Percentiles rank a stretch among this genome's conserved stretches.
phyloP scores from a whole-genome alignment of 2,329 filamentous ascomycete species.

The Pseudogymnoascus sp. region DNA sequence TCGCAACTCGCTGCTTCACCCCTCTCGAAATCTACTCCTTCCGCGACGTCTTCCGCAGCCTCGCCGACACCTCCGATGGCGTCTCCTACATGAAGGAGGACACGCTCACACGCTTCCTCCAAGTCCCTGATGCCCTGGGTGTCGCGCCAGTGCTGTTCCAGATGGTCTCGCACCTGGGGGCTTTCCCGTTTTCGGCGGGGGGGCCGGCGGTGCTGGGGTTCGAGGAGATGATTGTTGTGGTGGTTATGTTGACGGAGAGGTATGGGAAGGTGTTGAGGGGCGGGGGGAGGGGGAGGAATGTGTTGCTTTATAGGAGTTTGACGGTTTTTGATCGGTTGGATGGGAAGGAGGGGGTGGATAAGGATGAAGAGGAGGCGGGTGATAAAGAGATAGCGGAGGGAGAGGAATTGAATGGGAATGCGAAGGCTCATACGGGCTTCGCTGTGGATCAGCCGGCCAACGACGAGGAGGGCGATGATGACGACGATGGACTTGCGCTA shows the following conservation, averaged over 20 bases:
- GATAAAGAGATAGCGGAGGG: constrained; percentile 8
- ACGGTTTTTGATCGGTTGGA: constrained; percentile 56
- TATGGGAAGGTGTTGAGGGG: constrained; percentile 54
- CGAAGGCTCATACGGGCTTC: constrained; percentile 27
- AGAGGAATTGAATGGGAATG: constrained; percentile 29
- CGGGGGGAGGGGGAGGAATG: constrained; percentile 48
- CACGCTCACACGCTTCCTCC: constrained; percentile 62
- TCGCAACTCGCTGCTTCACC: constrained; percentile 62
- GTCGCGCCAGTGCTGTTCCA: constrained; percentile 63
- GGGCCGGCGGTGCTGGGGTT: constrained; percentile 62
- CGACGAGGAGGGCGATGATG: constrained; percentile 36
- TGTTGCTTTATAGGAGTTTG: constrained; percentile 61
- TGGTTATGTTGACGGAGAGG: constrained; percentile 63
- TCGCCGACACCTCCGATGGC: constrained; percentile 54
- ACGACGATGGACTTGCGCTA: constrained; percentile 56
- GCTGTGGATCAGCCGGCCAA: constrained; percentile 34
- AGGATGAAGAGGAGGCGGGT: constrained; percentile 4
- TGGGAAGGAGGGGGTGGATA: constrained; percentile 29
- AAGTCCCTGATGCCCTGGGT: constrained; percentile 60
- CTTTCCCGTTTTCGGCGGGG: constrained; percentile 64
- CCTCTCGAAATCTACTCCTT: constrained; percentile 65
- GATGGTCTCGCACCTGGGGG: constrained; percentile 61
- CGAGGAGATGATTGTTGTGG: constrained; percentile 61
- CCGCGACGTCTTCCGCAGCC: constrained; percentile 61
- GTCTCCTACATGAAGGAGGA: constrained; percentile 61